Evolutionary conservation across 441 rosid genomes (phyloP).

Genomic region (Daphne laureola): DNA sequence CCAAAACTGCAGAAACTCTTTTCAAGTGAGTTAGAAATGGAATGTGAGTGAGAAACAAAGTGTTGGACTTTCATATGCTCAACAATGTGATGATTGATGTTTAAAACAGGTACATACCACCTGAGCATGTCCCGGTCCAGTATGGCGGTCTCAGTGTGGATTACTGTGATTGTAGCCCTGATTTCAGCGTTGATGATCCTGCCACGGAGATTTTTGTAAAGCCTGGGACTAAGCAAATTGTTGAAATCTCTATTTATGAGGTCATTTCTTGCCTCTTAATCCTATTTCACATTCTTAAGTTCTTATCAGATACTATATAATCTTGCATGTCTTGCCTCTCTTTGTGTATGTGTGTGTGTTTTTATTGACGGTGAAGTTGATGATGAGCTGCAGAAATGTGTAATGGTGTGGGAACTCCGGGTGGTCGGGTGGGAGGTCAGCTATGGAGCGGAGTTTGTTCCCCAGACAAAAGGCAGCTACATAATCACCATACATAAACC

Average conservation of each 20-base stretch:
- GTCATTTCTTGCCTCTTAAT: conserved; percentile 17
- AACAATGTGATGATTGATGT: background rate
- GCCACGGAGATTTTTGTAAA: conserved; percentile 54
- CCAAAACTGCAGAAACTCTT: conserved; percentile 63
- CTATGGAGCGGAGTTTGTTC: conserved; percentile 73
- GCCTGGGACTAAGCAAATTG: conserved; percentile 66
- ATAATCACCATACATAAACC: conserved; percentile 68
- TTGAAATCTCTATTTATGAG: conserved; percentile 77
- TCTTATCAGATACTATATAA: background rate
- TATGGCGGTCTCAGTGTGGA: conserved; percentile 81
- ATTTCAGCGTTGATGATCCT: conserved; percentile 61
- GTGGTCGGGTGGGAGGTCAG: conserved; percentile 86
- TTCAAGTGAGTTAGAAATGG: conserved; percentile 51
- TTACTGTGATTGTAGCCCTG: conserved; percentile 68
- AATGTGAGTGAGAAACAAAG: too few relatives aligned
- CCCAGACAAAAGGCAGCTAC: conserved; percentile 51
- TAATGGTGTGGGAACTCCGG: conserved; percentile 69
- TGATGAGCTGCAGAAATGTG: conserved; percentile 45
- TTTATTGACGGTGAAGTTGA: background rate
- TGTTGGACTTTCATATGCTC: too few relatives aligned
- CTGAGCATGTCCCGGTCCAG: conserved; percentile 78
- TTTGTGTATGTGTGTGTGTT: background rate
- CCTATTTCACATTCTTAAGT: background rate
- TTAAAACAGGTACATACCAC: conserved; percentile 50
- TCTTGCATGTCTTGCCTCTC: background rate